Base-by-base conservation (phyloP, 148 eudicot species). In the Bassia scoparia region DNA sequence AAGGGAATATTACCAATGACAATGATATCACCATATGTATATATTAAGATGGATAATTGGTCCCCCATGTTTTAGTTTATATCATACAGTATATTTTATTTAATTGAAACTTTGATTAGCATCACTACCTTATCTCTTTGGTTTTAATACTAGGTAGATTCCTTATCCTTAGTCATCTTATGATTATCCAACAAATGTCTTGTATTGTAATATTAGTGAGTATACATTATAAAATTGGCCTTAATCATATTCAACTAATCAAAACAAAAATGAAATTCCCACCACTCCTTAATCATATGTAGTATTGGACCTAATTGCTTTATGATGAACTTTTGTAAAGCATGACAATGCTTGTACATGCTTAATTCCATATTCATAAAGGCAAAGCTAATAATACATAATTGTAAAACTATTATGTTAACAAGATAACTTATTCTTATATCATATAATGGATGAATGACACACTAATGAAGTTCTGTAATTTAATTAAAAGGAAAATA, bases 71-170 rank as follows among this genome's bases (percentile, higher is more conserved):
- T 43, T 43, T 23, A 12, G 5, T 30, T 50, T 18, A 7, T 3
- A 26, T 23, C 12, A 37, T 3, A 38, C 38, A 23, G 18, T 18
- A 4, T 3, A 61, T 31, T 43, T 23, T 33, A 9, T 75, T 46
- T 27, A 44, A 70, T 61, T n/a, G n/a, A 70, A 41, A 29, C 49
- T 63, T n/a, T 34, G 0, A 54, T 54, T n/a, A 54, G 20, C 23
- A 60, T 72, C 54, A 44, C 24, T 13, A 43, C 27, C 67, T 72
- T 60, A 60, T 60, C 75, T 72, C 75, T 44, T 73, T 31, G 23
- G 23, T 44, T 12, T 66, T 43, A 66, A 26, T 41, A 66, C 23
- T 41, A 12, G 3, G 1, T 23, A 66, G 50, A 66, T 66, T 66
- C 53, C 50, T 41, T 66, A 44, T 66, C 33, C 53, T 38, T n/a